Evolutionary conservation across 75 land plant species (phyloP).

Genomic region (Gnetum montanum): DNA sequence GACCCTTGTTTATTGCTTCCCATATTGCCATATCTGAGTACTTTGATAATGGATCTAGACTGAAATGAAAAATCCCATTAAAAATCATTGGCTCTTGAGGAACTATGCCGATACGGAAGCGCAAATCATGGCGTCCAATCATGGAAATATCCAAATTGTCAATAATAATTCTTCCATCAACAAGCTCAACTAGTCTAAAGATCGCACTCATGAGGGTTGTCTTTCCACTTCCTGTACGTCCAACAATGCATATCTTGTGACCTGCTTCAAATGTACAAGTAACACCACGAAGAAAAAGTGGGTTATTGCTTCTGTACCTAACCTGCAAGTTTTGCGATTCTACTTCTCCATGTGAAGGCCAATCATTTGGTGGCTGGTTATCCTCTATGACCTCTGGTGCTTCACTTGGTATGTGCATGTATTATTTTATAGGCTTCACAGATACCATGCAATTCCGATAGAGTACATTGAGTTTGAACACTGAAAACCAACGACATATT

Average conservation of each 20-base stretch:
- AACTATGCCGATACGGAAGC: slow-evolving; percentile 38
- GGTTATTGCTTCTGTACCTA: slow-evolving; percentile 49
- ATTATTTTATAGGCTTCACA: slow-evolving; percentile 39
- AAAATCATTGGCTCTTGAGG: slow-evolving; percentile 49
- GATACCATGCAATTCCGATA: slow-evolving; percentile 36
- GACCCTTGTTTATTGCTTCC: slow-evolving; percentile 24
- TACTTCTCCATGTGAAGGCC: slow-evolving; percentile 70
- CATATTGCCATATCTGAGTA: neutral
- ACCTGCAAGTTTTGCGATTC: slow-evolving; percentile 68
- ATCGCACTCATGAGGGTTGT: slow-evolving; percentile 59
- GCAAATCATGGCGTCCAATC: slow-evolving; percentile 39
- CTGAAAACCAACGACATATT: slow-evolving; percentile 21
- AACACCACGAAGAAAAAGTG: slow-evolving; percentile 61
- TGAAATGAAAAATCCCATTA: slow-evolving; percentile 31
- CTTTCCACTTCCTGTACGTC: slow-evolving; percentile 53
- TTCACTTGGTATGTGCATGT: slow-evolving; percentile 61
- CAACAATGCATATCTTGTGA: slow-evolving; percentile 35
- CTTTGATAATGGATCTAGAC: slow-evolving; percentile 25
- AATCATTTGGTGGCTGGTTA: slow-evolving; percentile 42
- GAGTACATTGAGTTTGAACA: slow-evolving; percentile 28
- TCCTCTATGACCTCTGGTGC: slow-evolving; percentile 60
- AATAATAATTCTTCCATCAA: slow-evolving; percentile 41
- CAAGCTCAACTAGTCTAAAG: slow-evolving; percentile 59
- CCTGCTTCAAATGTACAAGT: slow-evolving; percentile 61
- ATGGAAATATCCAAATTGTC: slow-evolving; percentile 29